Conservation (phyloP, 768 basidiomycete genomes). For the Tricholoma bakamatsutake region DNA sequence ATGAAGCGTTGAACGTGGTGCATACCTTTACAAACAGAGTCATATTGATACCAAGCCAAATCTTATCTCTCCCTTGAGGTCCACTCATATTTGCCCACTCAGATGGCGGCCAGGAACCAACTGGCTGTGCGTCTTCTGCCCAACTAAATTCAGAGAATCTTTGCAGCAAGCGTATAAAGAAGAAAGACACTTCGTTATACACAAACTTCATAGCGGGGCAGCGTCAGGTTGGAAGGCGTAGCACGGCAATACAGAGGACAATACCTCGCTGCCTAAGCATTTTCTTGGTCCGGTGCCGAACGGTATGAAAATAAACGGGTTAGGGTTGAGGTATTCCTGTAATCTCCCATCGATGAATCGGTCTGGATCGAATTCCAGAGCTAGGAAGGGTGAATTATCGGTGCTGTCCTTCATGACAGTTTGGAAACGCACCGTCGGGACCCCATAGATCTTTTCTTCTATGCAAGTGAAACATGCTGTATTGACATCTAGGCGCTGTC, state of each 20-base stretch:
- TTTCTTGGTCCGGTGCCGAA: slow-evolving; percentile 52
- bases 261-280: slow-evolving; percentile 48
- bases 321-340: too few relatives aligned
- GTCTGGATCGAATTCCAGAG: too few relatives aligned
- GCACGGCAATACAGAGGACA: neutral
- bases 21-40: too few relatives aligned
- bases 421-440: too few relatives aligned
- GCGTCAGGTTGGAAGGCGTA: slow-evolving; percentile 11
- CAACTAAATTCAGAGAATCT: slow-evolving; percentile 37
- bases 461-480: too few relatives aligned
- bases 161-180: slow-evolving; percentile 49
- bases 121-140: slow-evolving; percentile 36
- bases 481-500: too few relatives aligned
- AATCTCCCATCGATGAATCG: too few relatives aligned
- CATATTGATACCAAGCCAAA: too few relatives aligned
- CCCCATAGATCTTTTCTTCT: too few relatives aligned
- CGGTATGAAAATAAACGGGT: slow-evolving; percentile 65
- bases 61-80: slow-evolving; percentile 39
- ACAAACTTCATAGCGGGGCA: slow-evolving; percentile 32
- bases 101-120: slow-evolving; percentile 26
- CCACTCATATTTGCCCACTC: slow-evolving; percentile 19
- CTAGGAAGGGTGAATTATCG: too few relatives aligned
- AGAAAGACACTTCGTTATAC: slow-evolving; percentile 53
- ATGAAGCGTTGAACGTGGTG: too few relatives aligned
- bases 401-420: too few relatives aligned